These are phyloP conservation scores for Rubia yunnanensis DNA, from an alignment of 257 asterid genomes.

Conservation along the genomic window DNA sequence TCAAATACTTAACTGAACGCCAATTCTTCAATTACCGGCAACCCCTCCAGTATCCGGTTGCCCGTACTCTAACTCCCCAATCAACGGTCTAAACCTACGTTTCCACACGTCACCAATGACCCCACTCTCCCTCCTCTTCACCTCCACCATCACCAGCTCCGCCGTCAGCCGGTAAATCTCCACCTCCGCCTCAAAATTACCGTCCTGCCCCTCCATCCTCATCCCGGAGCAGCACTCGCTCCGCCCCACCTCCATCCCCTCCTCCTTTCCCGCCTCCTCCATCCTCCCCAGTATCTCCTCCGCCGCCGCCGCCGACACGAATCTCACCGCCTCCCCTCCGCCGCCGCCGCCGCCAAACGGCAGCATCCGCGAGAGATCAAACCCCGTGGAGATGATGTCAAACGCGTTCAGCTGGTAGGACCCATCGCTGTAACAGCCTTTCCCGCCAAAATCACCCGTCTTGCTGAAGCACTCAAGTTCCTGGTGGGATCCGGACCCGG, in stretches of 20 bases:
- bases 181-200: conserved; percentile 27
- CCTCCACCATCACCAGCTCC: conserved; percentile 52
- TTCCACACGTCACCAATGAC: conserved; percentile 36
- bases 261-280: conserved; percentile 21
- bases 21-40: conserved; percentile 5
- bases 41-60: conserved; percentile 5
- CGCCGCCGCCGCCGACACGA: conserved; percentile 20
- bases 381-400: conserved; percentile 34
- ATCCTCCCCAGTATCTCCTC: conserved; percentile 20
- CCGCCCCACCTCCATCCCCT: conserved; percentile 16
- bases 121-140: conserved; percentile 22
- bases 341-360: not conserved
- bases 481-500: not conserved
- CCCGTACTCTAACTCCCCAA: conserved; percentile 25
- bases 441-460: not conserved
- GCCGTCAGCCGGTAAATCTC: conserved; percentile 56
- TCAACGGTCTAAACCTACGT: conserved; percentile 31
- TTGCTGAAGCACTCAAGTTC: not conserved
- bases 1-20: not conserved
- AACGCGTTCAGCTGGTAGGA: conserved; percentile 27
- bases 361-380: conserved; percentile 28
- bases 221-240: conserved; percentile 8
- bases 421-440: not conserved
- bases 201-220: conserved; percentile 32
- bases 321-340: not conserved